A percentile compares a stretch with the other conserved stretches of the same genome.
phyloP scores from a whole-genome alignment of 257 asterid genomes.

The Salvia rosmarinus region DNA sequence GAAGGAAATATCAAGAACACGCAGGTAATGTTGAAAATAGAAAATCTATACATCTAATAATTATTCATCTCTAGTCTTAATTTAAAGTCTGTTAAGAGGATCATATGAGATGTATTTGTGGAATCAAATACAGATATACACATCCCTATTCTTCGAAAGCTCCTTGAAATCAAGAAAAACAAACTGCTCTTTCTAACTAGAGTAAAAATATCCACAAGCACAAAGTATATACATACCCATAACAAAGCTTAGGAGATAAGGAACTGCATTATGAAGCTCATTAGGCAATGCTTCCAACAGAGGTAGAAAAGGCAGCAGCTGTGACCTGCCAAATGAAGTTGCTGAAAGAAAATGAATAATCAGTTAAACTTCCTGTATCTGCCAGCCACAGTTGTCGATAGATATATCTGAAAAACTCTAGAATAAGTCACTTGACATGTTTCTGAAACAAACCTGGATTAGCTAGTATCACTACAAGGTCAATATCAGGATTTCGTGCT shows the following conservation, averaged over 20 bases:
- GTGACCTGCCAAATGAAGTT: slow-evolving; percentile 89
- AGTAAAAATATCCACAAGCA: not conserved
- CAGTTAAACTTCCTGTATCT: slow-evolving; percentile 25
- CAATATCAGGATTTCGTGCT: slow-evolving; percentile 83
- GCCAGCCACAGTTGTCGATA: not conserved
- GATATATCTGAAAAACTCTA: not conserved
- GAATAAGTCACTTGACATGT: not conserved
- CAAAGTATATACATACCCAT: slow-evolving; percentile 73
- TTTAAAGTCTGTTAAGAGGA: not conserved
- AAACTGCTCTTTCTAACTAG: not conserved
- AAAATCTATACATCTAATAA: not conserved
- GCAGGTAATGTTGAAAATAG: not conserved
- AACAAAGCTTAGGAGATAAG: slow-evolving; percentile 77
- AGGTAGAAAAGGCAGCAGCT: slow-evolving; percentile 80
- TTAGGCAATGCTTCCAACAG: slow-evolving; percentile 69
- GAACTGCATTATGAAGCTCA: slow-evolving; percentile 70
- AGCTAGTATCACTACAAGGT: slow-evolving; percentile 76
- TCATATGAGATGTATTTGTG: slow-evolving; percentile 2
- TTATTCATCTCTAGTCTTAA: not conserved
- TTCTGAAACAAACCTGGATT: slow-evolving; percentile 74
- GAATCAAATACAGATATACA: not conserved
- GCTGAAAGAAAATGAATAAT: slow-evolving; percentile 67
- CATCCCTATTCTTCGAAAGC: not conserved
- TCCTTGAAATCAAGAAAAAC: slow-evolving; percentile 5
- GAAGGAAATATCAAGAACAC: not conserved